Percentiles rank a stretch among this genome's conserved stretches.
phyloP scores from a whole-genome alignment of 441 rosid genomes.

The Populus hybrid region DNA sequence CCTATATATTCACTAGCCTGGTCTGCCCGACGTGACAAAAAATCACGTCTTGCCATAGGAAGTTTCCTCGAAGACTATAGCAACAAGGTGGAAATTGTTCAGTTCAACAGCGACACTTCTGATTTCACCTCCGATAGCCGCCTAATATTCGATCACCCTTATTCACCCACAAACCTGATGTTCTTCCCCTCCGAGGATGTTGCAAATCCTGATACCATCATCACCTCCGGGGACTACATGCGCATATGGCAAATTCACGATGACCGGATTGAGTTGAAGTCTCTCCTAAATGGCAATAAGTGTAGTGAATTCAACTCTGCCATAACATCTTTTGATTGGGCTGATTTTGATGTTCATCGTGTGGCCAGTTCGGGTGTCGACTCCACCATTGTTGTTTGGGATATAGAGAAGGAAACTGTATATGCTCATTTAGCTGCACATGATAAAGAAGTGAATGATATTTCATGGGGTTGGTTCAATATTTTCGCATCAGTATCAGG shows the following conservation, averaged over 20 bases:
- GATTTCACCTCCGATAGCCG: conserved; percentile 41
- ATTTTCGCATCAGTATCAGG: conserved; percentile 57
- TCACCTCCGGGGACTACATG: conserved; percentile 54
- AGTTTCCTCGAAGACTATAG: conserved; percentile 48
- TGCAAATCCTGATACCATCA: conserved; percentile 34
- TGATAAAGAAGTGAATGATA: conserved; percentile 56
- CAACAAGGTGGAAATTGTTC: conserved; percentile 51
- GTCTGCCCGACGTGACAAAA: conserved; percentile 42
- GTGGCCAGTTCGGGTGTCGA: conserved; percentile 45
- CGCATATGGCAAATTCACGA: conserved; percentile 52
- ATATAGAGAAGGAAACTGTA: conserved; percentile 39
- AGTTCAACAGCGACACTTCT: conserved; percentile 32
- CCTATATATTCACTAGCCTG: conserved; percentile 46
- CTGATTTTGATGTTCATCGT: conserved; percentile 37
- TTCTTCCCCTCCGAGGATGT: conserved; percentile 50
- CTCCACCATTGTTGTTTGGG: conserved; percentile 55
- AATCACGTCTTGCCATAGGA: conserved; percentile 44
- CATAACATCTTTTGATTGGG: conserved; percentile 60
- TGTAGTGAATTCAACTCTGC: conserved; percentile 44
- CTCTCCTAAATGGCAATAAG: conserved; percentile 38
- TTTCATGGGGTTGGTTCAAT: conserved; percentile 54
- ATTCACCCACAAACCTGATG: conserved; percentile 49
- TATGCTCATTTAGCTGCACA: conserved; percentile 54
- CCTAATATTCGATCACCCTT: conserved; percentile 51
- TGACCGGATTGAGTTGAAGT: conserved; percentile 40